Evolutionary conservation across 2,329 filamentous ascomycete species (phyloP).

Genomic region (Cryphonectria nitschkei): DNA sequence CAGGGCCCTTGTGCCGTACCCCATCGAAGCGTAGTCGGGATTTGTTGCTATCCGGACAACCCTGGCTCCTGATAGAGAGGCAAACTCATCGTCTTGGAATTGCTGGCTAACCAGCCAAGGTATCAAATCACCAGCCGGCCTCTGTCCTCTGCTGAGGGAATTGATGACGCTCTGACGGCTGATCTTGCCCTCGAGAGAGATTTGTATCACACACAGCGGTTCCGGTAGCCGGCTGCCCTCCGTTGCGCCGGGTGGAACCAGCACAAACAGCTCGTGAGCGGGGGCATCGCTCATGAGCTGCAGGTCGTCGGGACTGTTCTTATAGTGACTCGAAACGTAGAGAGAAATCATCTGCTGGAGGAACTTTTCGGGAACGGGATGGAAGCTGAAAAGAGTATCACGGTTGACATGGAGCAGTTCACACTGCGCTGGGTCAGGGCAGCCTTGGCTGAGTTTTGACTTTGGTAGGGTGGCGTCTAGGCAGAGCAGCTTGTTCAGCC

Average conservation of each 20-base stretch:
- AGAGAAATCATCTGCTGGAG: slow-evolving; percentile 97
- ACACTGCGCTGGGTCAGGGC: slow-evolving; percentile 88
- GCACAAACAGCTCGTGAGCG: slow-evolving; percentile 92
- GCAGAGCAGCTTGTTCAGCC: slow-evolving; percentile 92
- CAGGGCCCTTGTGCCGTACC: slow-evolving; percentile 88
- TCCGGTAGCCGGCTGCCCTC: slow-evolving; percentile 81
- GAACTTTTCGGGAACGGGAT: slow-evolving; percentile 95
- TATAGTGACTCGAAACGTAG: slow-evolving; percentile 97
- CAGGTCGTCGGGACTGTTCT: slow-evolving; percentile 97
- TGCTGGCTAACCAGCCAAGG: slow-evolving; percentile 98
- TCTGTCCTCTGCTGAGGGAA: slow-evolving; percentile 83
- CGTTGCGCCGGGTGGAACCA: slow-evolving; percentile 83
- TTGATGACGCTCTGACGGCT: slow-evolving; percentile 91
- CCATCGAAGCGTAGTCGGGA: slow-evolving; percentile 89
- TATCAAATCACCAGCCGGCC: slow-evolving; percentile 90
- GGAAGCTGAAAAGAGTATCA: slow-evolving; percentile 97
- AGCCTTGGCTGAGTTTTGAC: slow-evolving; percentile 75
- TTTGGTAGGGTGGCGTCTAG: slow-evolving; percentile 89
- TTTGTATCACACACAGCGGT: slow-evolving; percentile 91
- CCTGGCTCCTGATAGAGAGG: slow-evolving; percentile 86
- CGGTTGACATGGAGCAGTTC: slow-evolving; percentile 93
- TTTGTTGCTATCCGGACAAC: slow-evolving; percentile 95
- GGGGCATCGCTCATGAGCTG: slow-evolving; percentile 98
- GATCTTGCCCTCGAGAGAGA: slow-evolving; percentile 92
- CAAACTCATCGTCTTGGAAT: slow-evolving; percentile 97